A percentile compares a stretch with the other conserved stretches of the same genome.
phyloP scores from a whole-genome alignment of 768 basidiomycete genomes.

The Termitomyces sp. region DNA sequence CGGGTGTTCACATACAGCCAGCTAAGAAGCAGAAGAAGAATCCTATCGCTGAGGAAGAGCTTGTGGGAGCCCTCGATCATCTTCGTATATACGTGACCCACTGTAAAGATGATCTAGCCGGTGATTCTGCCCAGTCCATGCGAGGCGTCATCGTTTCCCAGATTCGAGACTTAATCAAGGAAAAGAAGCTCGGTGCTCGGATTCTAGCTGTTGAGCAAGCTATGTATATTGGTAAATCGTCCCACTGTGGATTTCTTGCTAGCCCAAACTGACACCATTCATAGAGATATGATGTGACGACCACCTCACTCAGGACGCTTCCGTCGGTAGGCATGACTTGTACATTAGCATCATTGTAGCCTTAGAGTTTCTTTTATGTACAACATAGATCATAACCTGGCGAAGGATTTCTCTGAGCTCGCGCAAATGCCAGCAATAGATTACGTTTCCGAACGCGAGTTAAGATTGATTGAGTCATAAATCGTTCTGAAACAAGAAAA shows the following conservation, averaged over 20 bases:
- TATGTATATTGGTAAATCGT: constrained; percentile 67
- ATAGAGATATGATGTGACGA: constrained; percentile 29
- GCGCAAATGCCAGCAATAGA: neutral
- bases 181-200: constrained; percentile 61
- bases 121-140: constrained; percentile 42
- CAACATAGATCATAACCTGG: neutral
- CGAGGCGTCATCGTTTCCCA: constrained; percentile 70
- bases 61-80: constrained; percentile 50
- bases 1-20: constrained; percentile 22
- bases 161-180: constrained; percentile 56
- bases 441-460: constrained; percentile 1
- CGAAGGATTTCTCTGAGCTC: neutral
- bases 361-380: constrained; percentile 22
- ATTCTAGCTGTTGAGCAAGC: constrained; percentile 75
- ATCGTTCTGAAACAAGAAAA: constrained; percentile 11
- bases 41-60: constrained; percentile 33
- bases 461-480: constrained; percentile 10
- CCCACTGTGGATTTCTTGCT: neutral
- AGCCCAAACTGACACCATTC: neutral
- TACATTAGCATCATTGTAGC: constrained; percentile 35
- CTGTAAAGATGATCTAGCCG: constrained; percentile 74
- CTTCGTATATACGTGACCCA: constrained; percentile 78
- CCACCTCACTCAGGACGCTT: constrained; percentile 2
- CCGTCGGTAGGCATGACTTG: constrained; percentile 13
- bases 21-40: constrained; percentile 33